phyloP scores from a whole-genome alignment of 345 rosid species.

The Hibiscus mutabilis region DNA sequence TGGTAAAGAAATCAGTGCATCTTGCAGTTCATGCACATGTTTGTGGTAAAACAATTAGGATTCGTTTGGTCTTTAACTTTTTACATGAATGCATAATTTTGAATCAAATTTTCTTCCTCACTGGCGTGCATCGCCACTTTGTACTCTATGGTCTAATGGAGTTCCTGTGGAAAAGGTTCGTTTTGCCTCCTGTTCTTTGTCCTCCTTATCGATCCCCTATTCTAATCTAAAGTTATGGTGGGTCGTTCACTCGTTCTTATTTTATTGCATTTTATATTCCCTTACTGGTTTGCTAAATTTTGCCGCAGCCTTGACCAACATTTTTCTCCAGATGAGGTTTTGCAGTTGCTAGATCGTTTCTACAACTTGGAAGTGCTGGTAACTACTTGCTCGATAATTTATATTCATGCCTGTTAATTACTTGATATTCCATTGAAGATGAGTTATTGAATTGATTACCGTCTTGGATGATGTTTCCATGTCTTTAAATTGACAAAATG shows the following conservation, averaged over 20 bases:
- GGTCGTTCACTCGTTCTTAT: slow-evolving; percentile 8
- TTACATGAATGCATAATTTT: neutral
- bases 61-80: neutral
- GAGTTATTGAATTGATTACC: neutral
- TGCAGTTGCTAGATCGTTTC: slow-evolving; percentile 85
- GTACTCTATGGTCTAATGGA: slow-evolving; percentile 93
- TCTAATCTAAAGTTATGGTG: neutral
- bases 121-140: slow-evolving; percentile 94
- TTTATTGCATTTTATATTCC: neutral
- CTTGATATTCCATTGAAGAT: neutral
- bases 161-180: slow-evolving; percentile 76
- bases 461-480: slow-evolving; percentile 8
- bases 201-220: neutral
- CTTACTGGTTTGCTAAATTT: neutral
- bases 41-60: neutral
- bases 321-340: slow-evolving; percentile 87
- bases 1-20: neutral
- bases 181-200: slow-evolving; percentile 2
- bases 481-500: neutral
- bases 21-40: neutral
- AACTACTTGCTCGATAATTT: neutral
- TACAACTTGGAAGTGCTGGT: slow-evolving; percentile 96
- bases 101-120: slow-evolving; percentile 9
- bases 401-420: neutral
- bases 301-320: slow-evolving; percentile 62